Evolutionary conservation across 1,139 yeast species (phyloP).

Genomic region (Pneumocystis carinii): DNA sequence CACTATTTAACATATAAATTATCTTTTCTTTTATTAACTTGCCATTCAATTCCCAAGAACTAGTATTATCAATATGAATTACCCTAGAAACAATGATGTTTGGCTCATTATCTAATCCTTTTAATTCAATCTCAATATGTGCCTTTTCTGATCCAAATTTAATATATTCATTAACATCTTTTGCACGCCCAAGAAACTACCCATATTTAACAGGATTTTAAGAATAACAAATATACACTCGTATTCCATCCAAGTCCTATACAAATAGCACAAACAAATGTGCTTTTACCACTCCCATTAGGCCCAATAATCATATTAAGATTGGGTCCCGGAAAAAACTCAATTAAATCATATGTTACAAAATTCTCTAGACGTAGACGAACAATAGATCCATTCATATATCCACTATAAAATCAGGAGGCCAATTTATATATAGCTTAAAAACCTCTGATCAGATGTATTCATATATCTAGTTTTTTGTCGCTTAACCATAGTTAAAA

Average conservation of each 20-base stretch:
- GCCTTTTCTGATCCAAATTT: conserved; percentile 52
- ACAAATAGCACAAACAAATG: conserved; percentile 87
- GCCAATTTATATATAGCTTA: neutral
- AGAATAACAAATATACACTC: conserved; percentile 23
- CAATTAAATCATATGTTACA: conserved; percentile 68
- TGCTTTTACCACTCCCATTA: conserved; percentile 91
- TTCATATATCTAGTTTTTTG: neutral
- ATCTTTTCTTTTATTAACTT: conserved; percentile 2
- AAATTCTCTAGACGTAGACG: conserved; percentile 55
- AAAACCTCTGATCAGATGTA: neutral
- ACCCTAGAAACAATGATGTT: conserved; percentile 33
- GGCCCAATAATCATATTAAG: conserved; percentile 93
- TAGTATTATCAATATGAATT: conserved; percentile 25
- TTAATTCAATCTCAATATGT: conserved; percentile 49
- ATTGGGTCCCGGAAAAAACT: conserved; percentile 65
- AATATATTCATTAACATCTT: conserved; percentile 51
- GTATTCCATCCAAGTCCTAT: conserved; percentile 76
- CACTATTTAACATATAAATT: conserved; percentile 43
- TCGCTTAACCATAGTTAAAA: neutral
- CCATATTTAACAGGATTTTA: neutral
- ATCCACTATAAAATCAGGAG: neutral
- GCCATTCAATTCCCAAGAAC: conserved; percentile 18
- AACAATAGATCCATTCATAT: conserved; percentile 50
- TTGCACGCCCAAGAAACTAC: conserved; percentile 57
- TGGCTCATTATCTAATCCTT: conserved; percentile 27